Conservation (phyloP, 2,329 filamentous ascomycete genomes). For the Ciborinia camelliae region DNA sequence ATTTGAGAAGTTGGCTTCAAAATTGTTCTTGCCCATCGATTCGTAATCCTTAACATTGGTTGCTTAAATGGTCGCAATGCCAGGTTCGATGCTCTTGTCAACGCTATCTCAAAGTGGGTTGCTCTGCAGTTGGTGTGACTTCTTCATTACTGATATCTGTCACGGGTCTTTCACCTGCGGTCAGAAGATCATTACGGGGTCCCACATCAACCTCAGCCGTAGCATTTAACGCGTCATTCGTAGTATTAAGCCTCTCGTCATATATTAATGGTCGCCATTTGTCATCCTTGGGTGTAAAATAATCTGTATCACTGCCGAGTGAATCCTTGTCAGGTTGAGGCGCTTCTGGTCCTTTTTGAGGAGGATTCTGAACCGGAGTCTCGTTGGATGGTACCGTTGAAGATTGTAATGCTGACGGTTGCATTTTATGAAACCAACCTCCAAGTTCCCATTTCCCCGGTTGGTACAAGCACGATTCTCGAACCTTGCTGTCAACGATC, state of each 20-base stretch:
- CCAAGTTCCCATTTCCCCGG: conserved; percentile 78
- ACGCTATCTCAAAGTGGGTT: neutral
- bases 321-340: conserved; percentile 6
- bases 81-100: neutral
- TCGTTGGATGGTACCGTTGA: conserved; percentile 9
- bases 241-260: conserved; percentile 1
- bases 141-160: neutral
- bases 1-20: neutral
- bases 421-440: conserved; percentile 65
- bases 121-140: neutral
- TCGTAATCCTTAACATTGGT: neutral
- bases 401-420: conserved; percentile 13
- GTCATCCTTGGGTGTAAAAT: neutral
- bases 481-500: conserved; percentile 58
- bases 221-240: neutral
- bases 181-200: neutral
- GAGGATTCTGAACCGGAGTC: conserved; percentile 10
- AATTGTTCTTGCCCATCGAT: neutral
- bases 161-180: conserved; percentile 1
- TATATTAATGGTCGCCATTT: conserved; percentile 4
- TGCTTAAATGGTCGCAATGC: neutral
- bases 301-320: neutral
- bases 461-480: conserved; percentile 63
- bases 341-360: conserved; percentile 1
- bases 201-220: neutral